Evolutionary conservation across 2,329 filamentous ascomycete species (phyloP), one percentile per base, ranked within the genome.

Genomic region (Amesomyces nigricolor): DNA sequence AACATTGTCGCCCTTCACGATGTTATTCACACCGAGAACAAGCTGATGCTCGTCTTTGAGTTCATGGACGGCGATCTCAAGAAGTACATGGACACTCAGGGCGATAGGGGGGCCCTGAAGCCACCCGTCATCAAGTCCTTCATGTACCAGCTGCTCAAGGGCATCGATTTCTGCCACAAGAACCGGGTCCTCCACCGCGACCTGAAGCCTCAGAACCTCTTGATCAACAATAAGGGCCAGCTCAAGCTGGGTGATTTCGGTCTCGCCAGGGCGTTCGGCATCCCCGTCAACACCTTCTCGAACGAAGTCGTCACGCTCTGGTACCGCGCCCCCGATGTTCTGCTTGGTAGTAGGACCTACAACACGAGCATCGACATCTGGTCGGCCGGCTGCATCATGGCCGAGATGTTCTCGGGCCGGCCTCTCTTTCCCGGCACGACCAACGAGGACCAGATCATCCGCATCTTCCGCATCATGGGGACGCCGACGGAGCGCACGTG

Each of bases 291-390:
- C 70, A 97, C 92, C 16, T 97, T 97, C 73, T 95, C 89, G 51
- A 97, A 97, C 71, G 92, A 97, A 73, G 92, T 97, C 56, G 92
- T 97, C 43, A 97, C 94, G 0, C 79, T 97, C 16, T 97, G 92
- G 92, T 99, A 99, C 71, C 88, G 94, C 43, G 94, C 94, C 0
- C 94, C 94, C 0, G 94, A 99, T 66, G 94, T 99, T 46, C 81
- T 99, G 50, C 81, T 99, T 45, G 94, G 94, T 51, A 94, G 88
- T 66, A 80, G 94, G 62, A 97, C 94, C 19, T 99, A 99, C 76
- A 99, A 96, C 74, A 99, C 94, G n/a, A 95, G 90, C 73, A 97
- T 99, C 71, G 94, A 99, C 68, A 97, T 99, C 69, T 99, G 94
- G 94, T 96, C 90, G 6, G 94, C 94, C 6, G 94, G 94, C 54